A percentile compares a stretch with the other conserved stretches of the same genome.
phyloP scores from a whole-genome alignment of 768 basidiomycete genomes.

The Suillus decipiens region DNA sequence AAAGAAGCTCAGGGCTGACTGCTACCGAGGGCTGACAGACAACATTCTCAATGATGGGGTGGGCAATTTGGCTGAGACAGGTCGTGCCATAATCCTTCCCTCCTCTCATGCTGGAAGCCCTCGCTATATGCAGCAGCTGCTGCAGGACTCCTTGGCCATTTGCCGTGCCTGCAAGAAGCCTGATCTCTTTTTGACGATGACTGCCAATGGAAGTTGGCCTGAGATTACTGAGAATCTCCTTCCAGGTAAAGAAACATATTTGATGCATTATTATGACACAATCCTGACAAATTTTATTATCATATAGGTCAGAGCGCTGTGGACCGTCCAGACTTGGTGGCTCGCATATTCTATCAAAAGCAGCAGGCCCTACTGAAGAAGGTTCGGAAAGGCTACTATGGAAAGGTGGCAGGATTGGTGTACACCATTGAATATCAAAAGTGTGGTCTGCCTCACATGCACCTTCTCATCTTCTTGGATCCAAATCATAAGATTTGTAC shows the following conservation, averaged over 20 bases:
- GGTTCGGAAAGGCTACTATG: slow-evolving; percentile 45
- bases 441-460: slow-evolving; percentile 54
- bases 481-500: slow-evolving; percentile 33
- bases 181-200: slow-evolving; percentile 13
- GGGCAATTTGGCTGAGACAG: slow-evolving; percentile 33
- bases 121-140: slow-evolving; percentile 42
- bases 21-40: too few relatives aligned
- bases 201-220: too few relatives aligned
- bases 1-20: slow-evolving; percentile 32
- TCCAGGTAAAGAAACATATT: slow-evolving; percentile 24
- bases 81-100: slow-evolving; percentile 39
- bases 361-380: slow-evolving; percentile 36
- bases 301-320: slow-evolving; percentile 33
- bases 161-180: slow-evolving; percentile 28
- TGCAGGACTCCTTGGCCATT: slow-evolving; percentile 52
- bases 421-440: slow-evolving; percentile 64
- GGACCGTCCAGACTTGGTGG: slow-evolving; percentile 52
- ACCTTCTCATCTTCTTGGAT: slow-evolving; percentile 47
- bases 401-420: slow-evolving; percentile 42
- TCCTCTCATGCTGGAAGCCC: slow-evolving; percentile 44
- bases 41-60: slow-evolving; percentile 28
- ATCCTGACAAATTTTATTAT: background rate
- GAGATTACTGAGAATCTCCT: slow-evolving; percentile 24
- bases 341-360: slow-evolving; percentile 47
- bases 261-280: background rate